A percentile compares a stretch with the other conserved stretches of the same genome.
Conservation (phyloP, 2,329 filamentous ascomycete genomes). For the Penicillium hordei region DNA sequence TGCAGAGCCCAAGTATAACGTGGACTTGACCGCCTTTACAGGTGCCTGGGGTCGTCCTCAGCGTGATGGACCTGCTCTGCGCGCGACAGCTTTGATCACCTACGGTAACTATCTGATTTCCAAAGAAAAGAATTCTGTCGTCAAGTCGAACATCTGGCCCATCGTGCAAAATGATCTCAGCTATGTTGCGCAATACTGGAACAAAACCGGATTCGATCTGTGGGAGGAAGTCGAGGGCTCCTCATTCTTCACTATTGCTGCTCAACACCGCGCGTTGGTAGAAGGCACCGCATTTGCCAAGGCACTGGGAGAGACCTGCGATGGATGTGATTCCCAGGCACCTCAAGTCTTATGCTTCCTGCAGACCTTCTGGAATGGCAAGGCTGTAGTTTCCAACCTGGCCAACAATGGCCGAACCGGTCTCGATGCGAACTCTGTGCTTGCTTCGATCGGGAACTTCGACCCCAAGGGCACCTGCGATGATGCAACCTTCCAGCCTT, state of each 20-base stretch:
- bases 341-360: background rate
- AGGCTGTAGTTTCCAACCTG: background rate
- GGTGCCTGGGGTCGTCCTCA: background rate
- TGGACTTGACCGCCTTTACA: background rate
- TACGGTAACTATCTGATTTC: background rate
- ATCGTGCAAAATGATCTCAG: conserved; percentile 13
- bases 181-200: conserved; percentile 20
- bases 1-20: background rate
- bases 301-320: background rate
- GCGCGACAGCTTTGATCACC: background rate
- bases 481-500: background rate
- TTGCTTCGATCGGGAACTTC: background rate
- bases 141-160: background rate
- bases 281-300: background rate
- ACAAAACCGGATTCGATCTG: conserved; percentile 19
- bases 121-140: background rate
- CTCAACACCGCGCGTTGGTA: conserved; percentile 11
- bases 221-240: conserved; percentile 17
- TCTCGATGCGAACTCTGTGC: background rate
- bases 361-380: background rate
- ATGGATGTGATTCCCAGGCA: background rate
- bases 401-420: background rate
- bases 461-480: background rate
- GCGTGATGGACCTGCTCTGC: background rate
- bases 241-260: conserved; percentile 19